phyloP scores from a whole-genome alignment of 2,329 filamentous ascomycete species.

The Colletotrichum echinochloae region DNA sequence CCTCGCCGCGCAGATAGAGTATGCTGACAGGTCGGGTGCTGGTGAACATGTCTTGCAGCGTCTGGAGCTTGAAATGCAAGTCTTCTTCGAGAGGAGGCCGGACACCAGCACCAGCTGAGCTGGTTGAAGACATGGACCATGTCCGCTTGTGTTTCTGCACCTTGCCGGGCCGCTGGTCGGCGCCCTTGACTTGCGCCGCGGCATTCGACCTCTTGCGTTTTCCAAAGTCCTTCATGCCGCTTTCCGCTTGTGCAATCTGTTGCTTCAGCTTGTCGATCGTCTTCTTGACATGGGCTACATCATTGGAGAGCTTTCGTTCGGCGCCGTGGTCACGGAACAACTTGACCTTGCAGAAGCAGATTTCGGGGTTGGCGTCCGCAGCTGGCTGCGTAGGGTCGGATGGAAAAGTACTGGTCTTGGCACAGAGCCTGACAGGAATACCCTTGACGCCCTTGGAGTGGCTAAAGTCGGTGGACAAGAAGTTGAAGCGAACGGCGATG shows the following conservation, averaged over 20 bases:
- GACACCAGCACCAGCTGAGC: constrained; percentile 64
- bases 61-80: constrained; percentile 81
- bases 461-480: constrained; percentile 97
- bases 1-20: constrained; percentile 80
- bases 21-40: constrained; percentile 84
- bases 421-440: constrained; percentile 91
- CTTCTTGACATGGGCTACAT: constrained; percentile 94
- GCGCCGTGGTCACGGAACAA: constrained; percentile 96
- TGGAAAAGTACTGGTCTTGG: constrained; percentile 82
- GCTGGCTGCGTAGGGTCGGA: constrained; percentile 62
- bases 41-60: constrained; percentile 88
- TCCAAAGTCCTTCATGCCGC: constrained; percentile 73
- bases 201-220: constrained; percentile 71
- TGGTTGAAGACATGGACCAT: constrained; percentile 91
- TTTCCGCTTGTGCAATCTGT: constrained; percentile 84
- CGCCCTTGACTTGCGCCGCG: constrained; percentile 56
- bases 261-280: constrained; percentile 96
- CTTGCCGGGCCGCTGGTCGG: constrained; percentile 78
- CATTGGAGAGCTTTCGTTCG: constrained; percentile 93
- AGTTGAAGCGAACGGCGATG: constrained; percentile 95
- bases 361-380: constrained; percentile 68
- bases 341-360: constrained; percentile 97
- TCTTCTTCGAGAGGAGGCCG: constrained; percentile 77
- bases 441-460: constrained; percentile 99
- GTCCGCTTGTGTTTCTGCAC: constrained; percentile 91